phyloP scores from a whole-genome alignment of 1,284 basidiomycete species.

The Leccinum pachyderme region DNA sequence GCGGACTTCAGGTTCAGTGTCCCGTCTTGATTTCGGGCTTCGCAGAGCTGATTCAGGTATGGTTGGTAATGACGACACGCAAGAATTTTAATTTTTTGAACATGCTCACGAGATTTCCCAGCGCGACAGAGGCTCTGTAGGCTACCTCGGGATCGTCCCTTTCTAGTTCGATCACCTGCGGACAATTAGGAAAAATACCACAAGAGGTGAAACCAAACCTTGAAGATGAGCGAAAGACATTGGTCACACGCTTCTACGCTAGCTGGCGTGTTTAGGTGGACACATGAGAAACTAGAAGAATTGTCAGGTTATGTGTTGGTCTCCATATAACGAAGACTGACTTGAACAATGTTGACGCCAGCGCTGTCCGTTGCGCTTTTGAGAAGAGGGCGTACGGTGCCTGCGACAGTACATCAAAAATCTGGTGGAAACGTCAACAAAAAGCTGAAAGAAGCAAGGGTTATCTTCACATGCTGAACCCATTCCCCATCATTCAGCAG shows the following conservation, averaged over 20 bases:
- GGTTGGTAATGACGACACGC: not conserved
- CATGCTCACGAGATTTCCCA: slow-evolving; percentile 80
- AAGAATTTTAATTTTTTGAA: not conserved
- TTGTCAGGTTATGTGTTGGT: slow-evolving; percentile 8
- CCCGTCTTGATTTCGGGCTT: slow-evolving; percentile 39
- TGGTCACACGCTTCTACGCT: slow-evolving; percentile 32
- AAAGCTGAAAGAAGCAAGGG: not conserved
- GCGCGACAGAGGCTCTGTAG: slow-evolving; percentile 82
- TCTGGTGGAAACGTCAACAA: slow-evolving; percentile 36
- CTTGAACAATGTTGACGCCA: slow-evolving; percentile 83
- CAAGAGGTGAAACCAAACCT: slow-evolving; percentile 37
- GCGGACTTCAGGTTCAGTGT: slow-evolving; percentile 40
- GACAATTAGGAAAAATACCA: slow-evolving; percentile 11
- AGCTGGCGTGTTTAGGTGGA: slow-evolving; percentile 45
- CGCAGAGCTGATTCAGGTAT: slow-evolving; percentile 43
- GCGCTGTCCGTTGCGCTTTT: slow-evolving; percentile 70
- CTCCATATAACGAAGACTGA: slow-evolving; percentile 36
- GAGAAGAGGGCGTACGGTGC: slow-evolving; percentile 55
- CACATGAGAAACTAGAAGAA: slow-evolving; percentile 57
- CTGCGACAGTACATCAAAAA: slow-evolving; percentile 52
- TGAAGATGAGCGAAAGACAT: slow-evolving; percentile 45
- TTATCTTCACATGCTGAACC: slow-evolving; percentile 46
- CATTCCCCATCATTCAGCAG: slow-evolving; percentile 45
- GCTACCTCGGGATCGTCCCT: slow-evolving; percentile 76
- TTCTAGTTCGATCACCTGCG: slow-evolving; percentile 65